Evolutionary conservation across 1,284 basidiomycete genomes (phyloP).

Genomic region (Fomitopsis pinicola): DNA sequence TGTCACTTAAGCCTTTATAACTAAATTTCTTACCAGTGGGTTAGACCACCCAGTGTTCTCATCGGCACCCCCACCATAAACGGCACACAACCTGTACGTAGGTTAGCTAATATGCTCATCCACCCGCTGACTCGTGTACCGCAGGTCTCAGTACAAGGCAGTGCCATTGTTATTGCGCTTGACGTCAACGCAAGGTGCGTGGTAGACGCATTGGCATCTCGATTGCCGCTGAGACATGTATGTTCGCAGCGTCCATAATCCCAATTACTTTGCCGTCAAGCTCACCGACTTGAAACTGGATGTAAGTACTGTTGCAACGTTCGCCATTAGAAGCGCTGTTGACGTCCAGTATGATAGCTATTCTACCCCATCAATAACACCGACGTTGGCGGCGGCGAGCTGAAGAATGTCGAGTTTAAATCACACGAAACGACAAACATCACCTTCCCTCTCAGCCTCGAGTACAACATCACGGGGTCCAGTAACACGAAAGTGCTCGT

Average conservation of each 20-base stretch:
- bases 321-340: conserved; percentile 1
- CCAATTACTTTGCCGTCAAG: conserved; percentile 79
- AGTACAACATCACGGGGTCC: conserved; percentile 62
- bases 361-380: conserved; percentile 73
- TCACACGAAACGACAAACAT: conserved; percentile 69
- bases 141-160: conserved; percentile 24
- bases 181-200: conserved; percentile 55
- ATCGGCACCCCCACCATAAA: conserved; percentile 50
- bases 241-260: conserved; percentile 67
- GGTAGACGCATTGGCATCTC: neutral
- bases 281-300: conserved; percentile 69
- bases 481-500: conserved; percentile 56
- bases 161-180: conserved; percentile 61
- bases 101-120: conserved; percentile 10
- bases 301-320: conserved; percentile 28
- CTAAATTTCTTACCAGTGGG: conserved; percentile 51
- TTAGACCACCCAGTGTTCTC: conserved; percentile 71
- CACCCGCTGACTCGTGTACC: neutral
- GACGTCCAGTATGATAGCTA: conserved; percentile 38
- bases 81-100: conserved; percentile 29
- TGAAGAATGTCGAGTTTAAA: conserved; percentile 60
- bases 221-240: neutral
- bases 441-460: conserved; percentile 77
- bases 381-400: conserved; percentile 62
- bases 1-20: neutral